phyloP scores from a whole-genome alignment of 2,329 filamentous ascomycete genomes.

The Fusarium sterilihyphosum region DNA sequence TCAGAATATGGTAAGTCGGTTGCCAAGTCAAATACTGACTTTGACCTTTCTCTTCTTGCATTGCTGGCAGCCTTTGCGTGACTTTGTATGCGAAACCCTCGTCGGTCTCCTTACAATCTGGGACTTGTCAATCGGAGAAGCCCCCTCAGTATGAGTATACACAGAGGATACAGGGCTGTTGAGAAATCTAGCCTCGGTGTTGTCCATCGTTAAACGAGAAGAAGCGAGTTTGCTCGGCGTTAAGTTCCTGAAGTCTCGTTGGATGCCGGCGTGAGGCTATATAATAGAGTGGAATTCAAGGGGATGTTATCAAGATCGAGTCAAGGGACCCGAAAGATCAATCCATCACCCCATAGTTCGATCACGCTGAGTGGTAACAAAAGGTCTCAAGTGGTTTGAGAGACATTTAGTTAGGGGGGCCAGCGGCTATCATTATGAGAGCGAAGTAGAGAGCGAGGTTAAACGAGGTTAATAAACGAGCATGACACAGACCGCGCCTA shows the following conservation, averaged over 20 bases:
- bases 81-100: background rate
- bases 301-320: background rate
- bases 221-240: rapidly evolving
- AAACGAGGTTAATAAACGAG: constrained; percentile 8
- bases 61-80: background rate
- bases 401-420: background rate
- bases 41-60: background rate
- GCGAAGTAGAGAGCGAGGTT: background rate
- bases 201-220: background rate
- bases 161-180: background rate
- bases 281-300: background rate
- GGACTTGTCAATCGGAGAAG: background rate
- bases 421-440: background rate
- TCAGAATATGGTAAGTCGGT: background rate
- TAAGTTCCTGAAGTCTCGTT: background rate
- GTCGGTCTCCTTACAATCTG: background rate
- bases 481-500: background rate
- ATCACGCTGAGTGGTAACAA: background rate
- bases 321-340: background rate
- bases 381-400: background rate
- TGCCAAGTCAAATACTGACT: background rate
- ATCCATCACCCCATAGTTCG: background rate
- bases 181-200: background rate
- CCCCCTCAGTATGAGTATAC: background rate
- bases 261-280: background rate